Base-by-base conservation (phyloP, 2,329 filamentous ascomycete genomes). In the Talaromyces sp. region DNA sequence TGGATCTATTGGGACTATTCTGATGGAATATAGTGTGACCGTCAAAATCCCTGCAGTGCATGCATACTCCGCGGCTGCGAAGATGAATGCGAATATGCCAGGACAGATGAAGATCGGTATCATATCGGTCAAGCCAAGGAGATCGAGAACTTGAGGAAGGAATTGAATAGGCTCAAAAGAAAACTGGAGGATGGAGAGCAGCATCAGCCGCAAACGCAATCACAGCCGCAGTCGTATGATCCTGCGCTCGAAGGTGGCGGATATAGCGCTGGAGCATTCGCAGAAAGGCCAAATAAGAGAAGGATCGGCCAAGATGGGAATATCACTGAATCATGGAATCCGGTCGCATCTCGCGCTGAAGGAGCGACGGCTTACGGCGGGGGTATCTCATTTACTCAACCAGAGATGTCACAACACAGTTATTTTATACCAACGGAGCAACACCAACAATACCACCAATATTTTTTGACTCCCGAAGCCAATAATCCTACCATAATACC, bases 61-160 rank as follows among this genome's bases (percentile, higher is more conserved):
- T 74, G 73, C 64, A 68, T 71, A 22, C 64, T 67, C 52, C 73
- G 72, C 49, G 71, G 72, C 49, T 61, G 72, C 37, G 68, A 71
- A 62, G 65, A 72, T 5, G 71, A 74, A 67, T 74, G 73, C 66
- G 69, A 69, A 17, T 74, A 74, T 66, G 68, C 71, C 11, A 70
- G 72, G 11, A 72, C 70, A 4, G 61, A 71, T 71, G 87, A 88
- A 45, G 85, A 89, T 67, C 87, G 87, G 43, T 89, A 89, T 76
- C 81, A 85, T 67, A 82, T 89, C 52, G 87, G 89, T 82, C 83
- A 87, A 71, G 79, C 84, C 45, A 80, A 73, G 37, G 69, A 72
- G 27, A 74, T 74, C 41, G 65, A 73, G 22, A 69, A 67, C 13
- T 58, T 74, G 37, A 70, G 73, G 17, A 68, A 69, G 22, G 72